Evolutionary conservation across 2,329 filamentous ascomycete species (phyloP).

Genomic region (Cytospora piceicola): DNA sequence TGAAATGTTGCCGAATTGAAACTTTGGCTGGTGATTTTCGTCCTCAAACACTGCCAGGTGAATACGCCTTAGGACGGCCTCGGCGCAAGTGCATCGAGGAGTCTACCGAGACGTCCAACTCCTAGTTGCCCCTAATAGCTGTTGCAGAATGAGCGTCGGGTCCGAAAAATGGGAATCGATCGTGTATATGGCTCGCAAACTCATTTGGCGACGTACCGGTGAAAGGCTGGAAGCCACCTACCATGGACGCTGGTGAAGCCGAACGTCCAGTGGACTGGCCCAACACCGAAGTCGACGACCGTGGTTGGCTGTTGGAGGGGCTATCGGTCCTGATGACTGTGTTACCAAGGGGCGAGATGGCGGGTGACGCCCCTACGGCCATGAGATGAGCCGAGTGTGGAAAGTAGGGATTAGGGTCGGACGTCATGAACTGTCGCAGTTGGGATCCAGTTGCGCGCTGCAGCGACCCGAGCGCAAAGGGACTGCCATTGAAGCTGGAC

Average conservation of each 20-base stretch:
- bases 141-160: slow-evolving; percentile 54
- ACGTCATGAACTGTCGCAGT: slow-evolving; percentile 48
- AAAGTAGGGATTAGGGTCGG: slow-evolving; percentile 43
- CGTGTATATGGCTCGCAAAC: slow-evolving; percentile 46
- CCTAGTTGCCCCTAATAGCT: slow-evolving; percentile 48
- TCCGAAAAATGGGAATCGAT: slow-evolving; percentile 54
- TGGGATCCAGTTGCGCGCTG: slow-evolving; percentile 44
- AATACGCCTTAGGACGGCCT: neutral
- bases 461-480: slow-evolving; percentile 37
- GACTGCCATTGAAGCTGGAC: slow-evolving; percentile 45
- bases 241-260: slow-evolving; percentile 51
- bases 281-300: slow-evolving; percentile 33
- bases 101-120: slow-evolving; percentile 18
- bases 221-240: slow-evolving; percentile 49
- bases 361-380: slow-evolving; percentile 41
- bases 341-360: slow-evolving; percentile 40
- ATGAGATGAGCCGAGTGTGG: slow-evolving; percentile 37
- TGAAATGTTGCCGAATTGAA: neutral
- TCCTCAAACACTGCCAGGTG: slow-evolving; percentile 9
- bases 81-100: slow-evolving; percentile 10
- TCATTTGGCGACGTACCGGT: slow-evolving; percentile 52
- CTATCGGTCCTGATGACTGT: slow-evolving; percentile 38
- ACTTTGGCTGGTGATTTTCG: neutral
- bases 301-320: slow-evolving; percentile 36
- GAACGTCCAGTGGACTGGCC: slow-evolving; percentile 44